Base-by-base conservation (phyloP, 768 basidiomycete genomes). In the Hericium erinaceus region DNA sequence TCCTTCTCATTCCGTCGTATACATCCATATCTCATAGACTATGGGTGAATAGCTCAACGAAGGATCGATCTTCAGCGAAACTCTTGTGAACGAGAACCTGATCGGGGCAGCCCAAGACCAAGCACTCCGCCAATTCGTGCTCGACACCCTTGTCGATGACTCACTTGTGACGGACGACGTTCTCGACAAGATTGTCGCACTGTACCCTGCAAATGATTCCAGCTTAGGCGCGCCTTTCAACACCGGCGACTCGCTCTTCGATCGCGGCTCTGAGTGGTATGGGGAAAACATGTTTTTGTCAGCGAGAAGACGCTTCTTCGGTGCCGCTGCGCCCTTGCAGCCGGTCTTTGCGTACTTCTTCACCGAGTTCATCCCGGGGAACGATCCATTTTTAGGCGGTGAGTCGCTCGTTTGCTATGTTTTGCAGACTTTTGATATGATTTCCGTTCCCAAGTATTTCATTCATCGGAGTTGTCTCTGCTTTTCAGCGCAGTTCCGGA, bases 221-320 rank as follows among this genome's bases (percentile, higher is more conserved):
- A 64, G 71, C 2, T 64, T 46, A 4, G 16, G 44, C 16, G 44
- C 75, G 4, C 73, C 76, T 0, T 83, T 81, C 70, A 77, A 79
- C 56, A 84, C 80, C 0, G 82, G 83, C 0, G 80, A 84, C 64
- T 77, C 77, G 8, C 69, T 84, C 6, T 84, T 80, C 56, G 82
- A 84, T 61, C 67, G 82, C 41, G 77, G 73, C 0, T 77, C 68
- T 50, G 72, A 81, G 0, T 85, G 79, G 78, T 85, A 84, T 60
- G 79, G 79, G 0, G 80, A 80, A 58, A 69, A 74, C 54, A 83
- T 82, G 79, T 85, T 74, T 64, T 68, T 83, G 33, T 72, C 76
- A 0, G 74, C 80, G 0, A 64, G 81, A 33, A 68, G 82, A 40
- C 68, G 77, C 49, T 79, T 83, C 54, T 78, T 81, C 57, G 69